Evolutionary conservation across 495 filamentous ascomycete species (phyloP).

Genomic region (Penicillium antarcticum): DNA sequence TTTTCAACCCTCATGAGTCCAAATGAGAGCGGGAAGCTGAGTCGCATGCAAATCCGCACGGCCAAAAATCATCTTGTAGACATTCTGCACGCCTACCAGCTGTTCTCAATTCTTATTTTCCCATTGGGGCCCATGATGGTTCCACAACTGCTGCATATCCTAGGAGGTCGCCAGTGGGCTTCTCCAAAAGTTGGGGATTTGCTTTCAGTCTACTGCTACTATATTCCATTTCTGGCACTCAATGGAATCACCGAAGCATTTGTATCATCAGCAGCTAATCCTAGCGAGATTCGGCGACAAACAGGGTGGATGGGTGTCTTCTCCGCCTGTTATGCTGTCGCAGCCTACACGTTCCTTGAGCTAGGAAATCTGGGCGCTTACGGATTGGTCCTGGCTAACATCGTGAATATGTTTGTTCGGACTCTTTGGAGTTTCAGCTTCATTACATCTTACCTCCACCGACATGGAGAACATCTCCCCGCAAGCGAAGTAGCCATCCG

Average conservation of each 20-base stretch:
- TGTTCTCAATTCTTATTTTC: constrained; percentile 65
- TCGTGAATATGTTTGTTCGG: constrained; percentile 78
- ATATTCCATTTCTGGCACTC: constrained; percentile 86
- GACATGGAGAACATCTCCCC: constrained; percentile 26
- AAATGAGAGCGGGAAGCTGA: constrained; percentile 14
- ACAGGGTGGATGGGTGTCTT: constrained; percentile 79
- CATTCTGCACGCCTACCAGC: constrained; percentile 38
- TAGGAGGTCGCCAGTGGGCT: constrained; percentile 74
- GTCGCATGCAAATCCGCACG: constrained; percentile 13
- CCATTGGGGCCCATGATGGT: constrained; percentile 70
- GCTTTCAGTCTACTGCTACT: constrained; percentile 79
- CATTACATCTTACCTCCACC: constrained; percentile 59
- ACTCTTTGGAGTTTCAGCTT: constrained; percentile 78
- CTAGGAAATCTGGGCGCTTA: constrained; percentile 64
- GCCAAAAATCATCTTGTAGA: constrained; percentile 34
- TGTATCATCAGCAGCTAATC: constrained; percentile 75
- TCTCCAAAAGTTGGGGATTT: constrained; percentile 61
- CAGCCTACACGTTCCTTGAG: constrained; percentile 67
- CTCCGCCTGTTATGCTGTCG: constrained; percentile 64
- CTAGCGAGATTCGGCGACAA: constrained; percentile 68
- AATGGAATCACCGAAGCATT: constrained; percentile 95
- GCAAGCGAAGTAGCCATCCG: constrained; percentile 24
- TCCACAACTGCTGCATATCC: constrained; percentile 62
- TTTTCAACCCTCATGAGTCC: constrained; percentile 66
- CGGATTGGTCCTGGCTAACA: constrained; percentile 81